Conservation (phyloP, 1,284 basidiomycete species). For the Microbotryum silenes-acaulis region DNA sequence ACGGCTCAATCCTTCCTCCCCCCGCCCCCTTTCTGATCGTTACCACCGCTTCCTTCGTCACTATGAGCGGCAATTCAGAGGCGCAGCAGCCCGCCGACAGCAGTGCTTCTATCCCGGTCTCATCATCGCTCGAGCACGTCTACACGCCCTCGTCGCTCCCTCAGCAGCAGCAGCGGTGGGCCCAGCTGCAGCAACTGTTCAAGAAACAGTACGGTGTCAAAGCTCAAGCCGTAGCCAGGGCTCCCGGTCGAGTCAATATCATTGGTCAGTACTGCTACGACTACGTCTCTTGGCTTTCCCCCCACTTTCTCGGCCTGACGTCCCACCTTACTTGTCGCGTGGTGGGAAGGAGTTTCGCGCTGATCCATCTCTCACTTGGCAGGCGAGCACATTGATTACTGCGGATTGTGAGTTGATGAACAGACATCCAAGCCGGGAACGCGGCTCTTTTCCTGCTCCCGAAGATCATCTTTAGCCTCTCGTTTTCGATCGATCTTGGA, state of each 20-base stretch:
- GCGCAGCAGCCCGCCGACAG: slow-evolving; percentile 1
- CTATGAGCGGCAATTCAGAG: not conserved
- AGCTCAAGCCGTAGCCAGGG: slow-evolving; percentile 64
- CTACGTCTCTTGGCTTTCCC: not conserved
- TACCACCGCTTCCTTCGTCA: not conserved
- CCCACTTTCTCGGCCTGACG: too few relatives aligned
- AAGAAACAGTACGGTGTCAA: slow-evolving; percentile 56
- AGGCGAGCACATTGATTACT: slow-evolving; percentile 84
- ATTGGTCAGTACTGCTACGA: slow-evolving; percentile 20
- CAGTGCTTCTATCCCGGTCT: slow-evolving; percentile 9
- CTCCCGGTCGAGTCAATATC: slow-evolving; percentile 63
- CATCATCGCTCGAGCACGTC: slow-evolving; percentile 12
- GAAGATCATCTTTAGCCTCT: not conserved
- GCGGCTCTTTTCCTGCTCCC: too few relatives aligned
- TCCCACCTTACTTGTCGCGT: not conserved
- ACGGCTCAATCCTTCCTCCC: too few relatives aligned
- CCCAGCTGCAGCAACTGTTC: slow-evolving; percentile 57
- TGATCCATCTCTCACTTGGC: slow-evolving; percentile 33
- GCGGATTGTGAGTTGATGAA: slow-evolving; percentile 33
- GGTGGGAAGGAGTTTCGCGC: not conserved
- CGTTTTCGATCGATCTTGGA: not conserved
- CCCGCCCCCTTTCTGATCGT: not conserved
- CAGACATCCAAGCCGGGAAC: too few relatives aligned
- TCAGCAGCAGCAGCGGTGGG: slow-evolving; percentile 51
- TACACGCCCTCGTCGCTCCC: slow-evolving; percentile 30